Base-by-base conservation (phyloP, 2,329 filamentous ascomycete genomes). In the Aureobasidium sp. region DNA sequence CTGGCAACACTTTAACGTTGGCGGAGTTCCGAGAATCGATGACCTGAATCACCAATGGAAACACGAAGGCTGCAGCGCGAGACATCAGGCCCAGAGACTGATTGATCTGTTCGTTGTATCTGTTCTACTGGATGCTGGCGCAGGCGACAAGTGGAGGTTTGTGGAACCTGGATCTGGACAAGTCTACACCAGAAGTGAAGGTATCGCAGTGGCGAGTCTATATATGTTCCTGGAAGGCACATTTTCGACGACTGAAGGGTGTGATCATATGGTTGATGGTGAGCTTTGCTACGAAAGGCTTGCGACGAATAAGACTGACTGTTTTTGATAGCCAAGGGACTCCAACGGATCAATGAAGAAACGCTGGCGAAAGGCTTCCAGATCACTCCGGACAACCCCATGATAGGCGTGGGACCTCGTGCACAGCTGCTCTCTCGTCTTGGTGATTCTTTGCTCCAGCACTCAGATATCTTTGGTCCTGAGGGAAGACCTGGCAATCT, bases 211-310 rank as follows among this genome's bases (percentile, higher is more conserved):
- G 10, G 84, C 84, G 36, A 84, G 81, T 69, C 69, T 86, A 66
- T 90, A 96, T 67, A 95, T 96, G 90, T 96, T 94, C 81, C 94
- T 93, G 75, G 79, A 83, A 11, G 91, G 92, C 27, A 70, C 14
- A 5, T 89, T 34, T 96, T 96, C 76, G 95, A 70, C 36, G 90
- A 45, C 44, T 13, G 44, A 37, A 11, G 41, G 59, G 0, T 5
- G 29, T 5, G 16, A n/a, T 1, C 30, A 39, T 48, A 32, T 39
- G 14, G 59, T 61, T 27, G 34, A 61, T 48, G 59, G 59, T 61
- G 27, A 45, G 59, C 37, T 34, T 6, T 34, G n/a, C 27, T 44
- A 37, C 36, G 7, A 8, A 32, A 11, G 7, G 2, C 21, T 42
- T 83, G 84, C 7, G 91, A 87, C 21, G 21, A 21, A 21, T 21